Percentiles rank a stretch among this genome's conserved stretches.
These are phyloP conservation scores for Dactylellina drechsleri DNA, from an alignment of 2,329 filamentous ascomycete species.

Conservation along the genomic window DNA sequence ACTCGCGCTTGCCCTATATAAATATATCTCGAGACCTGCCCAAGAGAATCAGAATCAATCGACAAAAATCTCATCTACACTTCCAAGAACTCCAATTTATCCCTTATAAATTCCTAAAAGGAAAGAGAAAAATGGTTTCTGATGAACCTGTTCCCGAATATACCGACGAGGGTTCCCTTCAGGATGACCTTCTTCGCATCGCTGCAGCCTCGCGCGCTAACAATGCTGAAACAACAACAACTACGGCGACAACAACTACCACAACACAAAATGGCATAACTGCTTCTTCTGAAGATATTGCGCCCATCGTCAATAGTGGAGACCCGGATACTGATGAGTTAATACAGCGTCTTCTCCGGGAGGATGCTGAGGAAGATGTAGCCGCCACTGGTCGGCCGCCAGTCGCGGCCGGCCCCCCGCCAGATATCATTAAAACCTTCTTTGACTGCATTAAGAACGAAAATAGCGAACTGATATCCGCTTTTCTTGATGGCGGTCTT, in stretches of 20 bases:
- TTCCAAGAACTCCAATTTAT: background rate
- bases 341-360: conserved; percentile 39
- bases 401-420: background rate
- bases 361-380: conserved; percentile 42
- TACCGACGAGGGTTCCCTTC: conserved; percentile 41
- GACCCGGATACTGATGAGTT: conserved; percentile 45
- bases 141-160: conserved; percentile 45
- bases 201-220: conserved; percentile 32
- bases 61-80: conserved; percentile 3
- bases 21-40: conserved; percentile 33
- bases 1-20: background rate
- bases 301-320: conserved; percentile 25
- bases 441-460: conserved; percentile 46
- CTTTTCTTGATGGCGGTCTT: conserved; percentile 43
- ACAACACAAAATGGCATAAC: conserved; percentile 26
- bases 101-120: background rate
- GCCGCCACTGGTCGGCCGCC: background rate
- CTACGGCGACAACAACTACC: background rate
- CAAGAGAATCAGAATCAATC: conserved; percentile 3
- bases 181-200: conserved; percentile 49
- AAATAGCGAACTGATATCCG: conserved; percentile 50
- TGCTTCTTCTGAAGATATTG: background rate
- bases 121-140: background rate
- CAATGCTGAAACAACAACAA: conserved; percentile 4
- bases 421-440: conserved; percentile 43